A percentile compares a stretch with the other conserved stretches of the same genome.
Conservation (phyloP, 768 basidiomycete genomes). For the Hygrophorus russula region DNA sequence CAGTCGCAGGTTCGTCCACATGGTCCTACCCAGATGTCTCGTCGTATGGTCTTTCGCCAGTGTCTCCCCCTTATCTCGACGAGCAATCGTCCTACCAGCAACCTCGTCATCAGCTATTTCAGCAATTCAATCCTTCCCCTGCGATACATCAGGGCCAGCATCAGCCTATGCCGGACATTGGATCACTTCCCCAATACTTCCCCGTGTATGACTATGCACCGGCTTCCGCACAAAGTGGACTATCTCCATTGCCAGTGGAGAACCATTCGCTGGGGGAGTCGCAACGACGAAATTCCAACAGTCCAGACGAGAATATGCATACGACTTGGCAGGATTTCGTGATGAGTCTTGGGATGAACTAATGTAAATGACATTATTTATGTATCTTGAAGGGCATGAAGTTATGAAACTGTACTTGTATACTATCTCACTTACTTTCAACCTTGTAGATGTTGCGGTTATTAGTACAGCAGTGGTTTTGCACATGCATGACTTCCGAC, state of each 20-base stretch:
- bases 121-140: constrained; percentile 11
- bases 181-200: constrained; percentile 58
- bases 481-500: too few species aligned
- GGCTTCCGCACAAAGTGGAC: constrained; percentile 12
- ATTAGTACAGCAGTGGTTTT: too few species aligned
- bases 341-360: constrained; percentile 24
- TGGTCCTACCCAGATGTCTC: constrained; percentile 4
- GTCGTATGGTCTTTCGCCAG: constrained; percentile 5
- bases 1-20: neutral
- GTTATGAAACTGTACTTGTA: too few species aligned
- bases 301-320: constrained; percentile 53
- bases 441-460: too few species aligned
- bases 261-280: constrained; percentile 22
- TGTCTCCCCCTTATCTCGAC: constrained; percentile 1
- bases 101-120: constrained; percentile 13
- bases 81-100: constrained; percentile 6
- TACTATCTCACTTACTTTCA: too few species aligned
- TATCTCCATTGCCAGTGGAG: constrained; percentile 22
- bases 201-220: constrained; percentile 12
- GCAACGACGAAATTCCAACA: constrained; percentile 28
- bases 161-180: constrained; percentile 10
- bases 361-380: neutral
- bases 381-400: too few species aligned
- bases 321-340: constrained; percentile 59
- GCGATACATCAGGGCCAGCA: constrained; percentile 8